Evolutionary conservation across 495 filamentous ascomycete genomes (phyloP), one percentile per base, ranked within the genome.

Genomic region (Monascus purpureus): DNA sequence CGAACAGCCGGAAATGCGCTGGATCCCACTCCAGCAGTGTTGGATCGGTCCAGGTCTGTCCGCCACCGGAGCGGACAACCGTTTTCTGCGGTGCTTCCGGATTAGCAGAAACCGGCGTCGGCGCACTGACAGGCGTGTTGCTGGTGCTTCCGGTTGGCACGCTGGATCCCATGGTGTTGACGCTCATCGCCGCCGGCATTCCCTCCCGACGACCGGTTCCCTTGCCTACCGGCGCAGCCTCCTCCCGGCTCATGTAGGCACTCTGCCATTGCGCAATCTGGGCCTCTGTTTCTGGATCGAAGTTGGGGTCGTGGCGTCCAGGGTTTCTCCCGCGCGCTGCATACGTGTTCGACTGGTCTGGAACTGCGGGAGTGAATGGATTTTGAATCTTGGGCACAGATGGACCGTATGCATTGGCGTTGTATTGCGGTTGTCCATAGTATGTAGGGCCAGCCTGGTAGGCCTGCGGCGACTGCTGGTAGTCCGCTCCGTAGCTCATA

Each of bases 181-280:
- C 56, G 17, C 59, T 59, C 6, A 62, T 61, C 8, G 44, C 45
- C 18, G 40, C 32, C 11, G 40, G 30, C 11, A 32, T 27, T 6
- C 36, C 46, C 28, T 47, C 40, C 16, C 37, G 38, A 2, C 43
- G 45, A 16, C 43, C 43, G 20, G 42, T 33, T 8, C 43, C 8
- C 25, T 53, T 42, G 9, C 55, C 50, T 8, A 51, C 38, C 28
- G 28, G 40, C 20, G 45, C 46, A 2, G 42, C 36, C 28, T 63
- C 62, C 16, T 70, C 73, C 34, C 66, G 72, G 22, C 63, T 67
- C 35, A 76, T 69, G 50, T 96, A 97, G 12, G 90, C 84, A 46
- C 78, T 86, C 56, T 93, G 86, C 84, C 92, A 96, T 55, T 94
- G 85, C 28, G 88, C 88, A 35, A 95, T 87, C 51, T 93, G 81